phyloP scores from a whole-genome alignment of 2,329 filamentous ascomycete species.

The Scedosporium aurantiacum region DNA sequence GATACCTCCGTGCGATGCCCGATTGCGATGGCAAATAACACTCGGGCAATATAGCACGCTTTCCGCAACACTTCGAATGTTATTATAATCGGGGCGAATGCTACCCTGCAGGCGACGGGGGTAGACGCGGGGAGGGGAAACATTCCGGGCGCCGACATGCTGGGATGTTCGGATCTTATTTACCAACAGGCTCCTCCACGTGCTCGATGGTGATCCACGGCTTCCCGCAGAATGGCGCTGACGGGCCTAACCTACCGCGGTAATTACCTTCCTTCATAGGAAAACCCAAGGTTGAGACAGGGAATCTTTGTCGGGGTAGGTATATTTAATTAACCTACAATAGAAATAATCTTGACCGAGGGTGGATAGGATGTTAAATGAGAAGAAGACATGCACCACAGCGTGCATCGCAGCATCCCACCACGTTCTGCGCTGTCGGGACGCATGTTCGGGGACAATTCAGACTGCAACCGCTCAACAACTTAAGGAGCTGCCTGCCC shows the following conservation, averaged over 20 bases:
- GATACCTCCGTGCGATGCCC: background rate
- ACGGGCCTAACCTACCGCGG: background rate
- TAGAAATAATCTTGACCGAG: background rate
- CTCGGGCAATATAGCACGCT: background rate
- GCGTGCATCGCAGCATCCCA: background rate
- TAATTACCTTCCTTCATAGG: background rate
- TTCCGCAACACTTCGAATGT: background rate
- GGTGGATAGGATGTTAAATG: background rate
- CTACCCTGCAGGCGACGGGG: background rate
- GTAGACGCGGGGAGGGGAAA: background rate
- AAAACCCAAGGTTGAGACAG: background rate
- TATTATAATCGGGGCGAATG: background rate
- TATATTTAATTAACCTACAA: background rate
- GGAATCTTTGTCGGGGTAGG: background rate
- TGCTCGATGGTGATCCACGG: background rate
- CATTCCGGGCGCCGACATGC: background rate
- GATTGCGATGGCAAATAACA: background rate
- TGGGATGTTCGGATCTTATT: background rate
- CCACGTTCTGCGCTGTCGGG: background rate
- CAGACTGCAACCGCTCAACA: background rate
- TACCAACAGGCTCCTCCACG: background rate
- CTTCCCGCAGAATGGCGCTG: background rate
- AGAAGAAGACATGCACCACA: background rate
- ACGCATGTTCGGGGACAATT: background rate
- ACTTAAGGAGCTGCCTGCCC: background rate